phyloP scores from a whole-genome alignment of 768 basidiomycete genomes.

The Pisolithus sp. region DNA sequence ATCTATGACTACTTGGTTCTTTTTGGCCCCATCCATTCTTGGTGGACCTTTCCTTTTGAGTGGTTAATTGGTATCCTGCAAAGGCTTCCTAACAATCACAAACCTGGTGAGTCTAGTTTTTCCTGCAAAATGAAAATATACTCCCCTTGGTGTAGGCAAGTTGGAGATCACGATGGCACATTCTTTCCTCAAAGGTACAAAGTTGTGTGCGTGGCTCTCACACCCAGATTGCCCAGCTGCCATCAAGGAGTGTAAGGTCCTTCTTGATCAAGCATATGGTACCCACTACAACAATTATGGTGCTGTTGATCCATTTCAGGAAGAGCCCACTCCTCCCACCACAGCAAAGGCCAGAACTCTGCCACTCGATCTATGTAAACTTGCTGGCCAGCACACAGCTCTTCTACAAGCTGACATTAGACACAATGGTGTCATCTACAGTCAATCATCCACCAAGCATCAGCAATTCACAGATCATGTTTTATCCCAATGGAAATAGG shows the following conservation, averaged over 20 bases:
- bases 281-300: no score
- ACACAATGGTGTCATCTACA: neutral
- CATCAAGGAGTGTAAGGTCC: slow-evolving; percentile 1
- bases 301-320: no score
- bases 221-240: slow-evolving; percentile 1
- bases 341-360: no score
- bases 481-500: no score
- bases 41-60: slow-evolving; percentile 37
- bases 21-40: slow-evolving; percentile 32
- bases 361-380: neutral
- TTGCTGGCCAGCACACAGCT: neutral
- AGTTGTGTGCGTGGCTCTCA: slow-evolving; percentile 6
- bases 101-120: slow-evolving; percentile 12
- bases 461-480: no score
- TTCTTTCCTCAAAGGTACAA: slow-evolving; percentile 10
- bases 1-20: slow-evolving; percentile 26
- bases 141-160: slow-evolving; percentile 4
- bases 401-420: neutral
- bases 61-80: slow-evolving; percentile 32
- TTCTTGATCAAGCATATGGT: slow-evolving; percentile 1
- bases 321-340: neutral
- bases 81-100: slow-evolving; percentile 26
- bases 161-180: slow-evolving; percentile 6
- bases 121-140: neutral
- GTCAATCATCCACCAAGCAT: neutral